Evolutionary conservation across 306 rosid genomes (phyloP).

Genomic region (Pyrus betulifolia): DNA sequence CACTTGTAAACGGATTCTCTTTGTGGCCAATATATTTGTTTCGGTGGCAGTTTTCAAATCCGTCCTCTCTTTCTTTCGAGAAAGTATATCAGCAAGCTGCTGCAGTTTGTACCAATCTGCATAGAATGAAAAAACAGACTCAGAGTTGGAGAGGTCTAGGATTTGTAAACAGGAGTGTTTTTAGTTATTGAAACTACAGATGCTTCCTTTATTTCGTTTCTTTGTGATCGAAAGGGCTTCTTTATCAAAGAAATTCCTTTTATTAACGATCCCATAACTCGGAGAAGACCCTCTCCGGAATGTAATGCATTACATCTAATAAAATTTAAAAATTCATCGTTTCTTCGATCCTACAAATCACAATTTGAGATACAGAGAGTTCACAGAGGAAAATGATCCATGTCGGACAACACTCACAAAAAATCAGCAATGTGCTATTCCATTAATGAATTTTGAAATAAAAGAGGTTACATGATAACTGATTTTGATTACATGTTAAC

Average conservation of each 20-base stretch:
- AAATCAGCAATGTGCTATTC: neutral
- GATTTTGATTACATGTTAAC: constrained; percentile 17
- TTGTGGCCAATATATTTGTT: neutral
- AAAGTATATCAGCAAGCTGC: neutral
- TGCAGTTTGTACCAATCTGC: neutral
- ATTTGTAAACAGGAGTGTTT: no score
- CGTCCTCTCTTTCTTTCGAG: neutral
- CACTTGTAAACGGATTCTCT: constrained; percentile 8
- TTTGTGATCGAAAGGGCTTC: no score
- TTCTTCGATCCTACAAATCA: no score
- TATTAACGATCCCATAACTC: no score
- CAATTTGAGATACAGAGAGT: neutral
- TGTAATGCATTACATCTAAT: neutral
- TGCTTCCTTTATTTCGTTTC: neutral
- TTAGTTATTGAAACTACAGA: neutral
- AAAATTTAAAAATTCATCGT: no score
- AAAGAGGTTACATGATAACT: neutral
- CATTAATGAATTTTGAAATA: constrained; percentile 10
- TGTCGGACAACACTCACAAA: neutral
- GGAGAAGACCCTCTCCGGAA: no score
- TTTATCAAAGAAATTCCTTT: no score
- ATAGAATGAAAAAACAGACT: neutral
- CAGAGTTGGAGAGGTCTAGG: neutral
- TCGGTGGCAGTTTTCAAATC: neutral
- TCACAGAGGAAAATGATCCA: neutral